A percentile compares a stretch with the other conserved stretches of the same genome.
Conservation (phyloP, 2,329 filamentous ascomycete genomes). For the Sphaerostilbella broomeana region DNA sequence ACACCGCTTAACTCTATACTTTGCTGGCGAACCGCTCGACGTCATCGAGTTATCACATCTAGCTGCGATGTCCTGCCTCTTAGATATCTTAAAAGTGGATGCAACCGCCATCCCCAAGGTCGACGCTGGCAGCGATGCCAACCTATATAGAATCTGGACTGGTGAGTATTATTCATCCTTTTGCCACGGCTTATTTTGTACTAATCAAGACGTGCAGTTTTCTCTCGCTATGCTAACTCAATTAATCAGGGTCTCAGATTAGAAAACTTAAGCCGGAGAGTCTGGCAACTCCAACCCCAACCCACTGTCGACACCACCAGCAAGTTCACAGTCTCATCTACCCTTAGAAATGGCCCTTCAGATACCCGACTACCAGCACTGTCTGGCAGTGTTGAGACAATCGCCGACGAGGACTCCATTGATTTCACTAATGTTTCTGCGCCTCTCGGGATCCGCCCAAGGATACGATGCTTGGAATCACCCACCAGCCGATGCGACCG, state of each 20-base stretch:
- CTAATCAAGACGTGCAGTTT: conserved; percentile 55
- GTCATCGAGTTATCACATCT: conserved; percentile 27
- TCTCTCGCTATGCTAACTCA: conserved; percentile 87
- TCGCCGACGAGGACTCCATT: conserved; percentile 60
- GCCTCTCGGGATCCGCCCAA: conserved; percentile 58
- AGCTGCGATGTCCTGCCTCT: conserved; percentile 68
- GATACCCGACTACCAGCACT: conserved; percentile 47
- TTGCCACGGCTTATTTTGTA: conserved; percentile 10
- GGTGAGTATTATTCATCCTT: conserved; percentile 50
- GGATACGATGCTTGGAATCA: conserved; percentile 65
- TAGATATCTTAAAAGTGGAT: conserved; percentile 86
- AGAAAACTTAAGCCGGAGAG: conserved; percentile 91
- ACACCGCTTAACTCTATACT: too few species aligned
- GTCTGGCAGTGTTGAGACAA: conserved; percentile 70
- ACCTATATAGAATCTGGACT: conserved; percentile 95
- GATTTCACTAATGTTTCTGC: conserved; percentile 49
- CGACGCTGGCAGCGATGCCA: conserved; percentile 86
- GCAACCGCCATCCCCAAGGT: conserved; percentile 89
- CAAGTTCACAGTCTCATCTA: conserved; percentile 32
- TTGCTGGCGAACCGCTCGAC: too few species aligned
- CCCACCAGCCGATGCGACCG: conserved; percentile 64
- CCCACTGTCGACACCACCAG: conserved; percentile 57
- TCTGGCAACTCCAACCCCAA: conserved; percentile 82
- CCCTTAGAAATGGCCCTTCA: conserved; percentile 44
- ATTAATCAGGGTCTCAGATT: conserved; percentile 86